phyloP scores from a whole-genome alignment of 1,284 basidiomycete genomes.

The Peniophora sp. region DNA sequence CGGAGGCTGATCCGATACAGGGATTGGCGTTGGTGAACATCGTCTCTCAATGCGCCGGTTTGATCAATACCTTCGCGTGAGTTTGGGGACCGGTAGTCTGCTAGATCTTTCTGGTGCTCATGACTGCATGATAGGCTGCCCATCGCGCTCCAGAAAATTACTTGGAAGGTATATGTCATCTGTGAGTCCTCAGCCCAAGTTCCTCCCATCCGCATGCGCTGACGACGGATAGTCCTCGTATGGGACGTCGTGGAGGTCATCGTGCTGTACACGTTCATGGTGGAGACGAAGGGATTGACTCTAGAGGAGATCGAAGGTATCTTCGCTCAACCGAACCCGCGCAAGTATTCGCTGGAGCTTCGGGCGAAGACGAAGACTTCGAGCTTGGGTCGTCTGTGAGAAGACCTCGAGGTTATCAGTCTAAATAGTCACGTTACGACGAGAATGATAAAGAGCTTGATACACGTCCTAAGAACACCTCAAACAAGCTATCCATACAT shows the following conservation, averaged over 20 bases:
- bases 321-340: slow-evolving; percentile 38
- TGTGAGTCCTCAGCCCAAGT: neutral
- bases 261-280: slow-evolving; percentile 46
- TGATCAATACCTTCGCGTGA: slow-evolving; percentile 42
- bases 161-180: slow-evolving; percentile 30
- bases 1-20: slow-evolving; percentile 44
- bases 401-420: too few species aligned
- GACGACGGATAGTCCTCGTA: slow-evolving; percentile 33
- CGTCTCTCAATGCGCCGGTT: slow-evolving; percentile 29
- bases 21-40: slow-evolving; percentile 38
- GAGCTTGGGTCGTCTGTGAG: neutral
- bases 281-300: slow-evolving; percentile 41
- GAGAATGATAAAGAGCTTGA: neutral
- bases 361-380: neutral
- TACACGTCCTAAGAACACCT: too few species aligned
- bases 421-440: too few species aligned
- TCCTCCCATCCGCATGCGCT: neutral
- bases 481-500: too few species aligned
- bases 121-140: slow-evolving; percentile 24
- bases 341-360: slow-evolving; percentile 28
- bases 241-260: slow-evolving; percentile 48
- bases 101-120: slow-evolving; percentile 3
- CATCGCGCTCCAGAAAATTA: slow-evolving; percentile 33
- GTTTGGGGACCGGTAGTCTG: slow-evolving; percentile 8
- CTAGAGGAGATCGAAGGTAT: slow-evolving; percentile 49